Base-by-base conservation (phyloP, 805 yeast genomes). In the Pichia eremophila region DNA sequence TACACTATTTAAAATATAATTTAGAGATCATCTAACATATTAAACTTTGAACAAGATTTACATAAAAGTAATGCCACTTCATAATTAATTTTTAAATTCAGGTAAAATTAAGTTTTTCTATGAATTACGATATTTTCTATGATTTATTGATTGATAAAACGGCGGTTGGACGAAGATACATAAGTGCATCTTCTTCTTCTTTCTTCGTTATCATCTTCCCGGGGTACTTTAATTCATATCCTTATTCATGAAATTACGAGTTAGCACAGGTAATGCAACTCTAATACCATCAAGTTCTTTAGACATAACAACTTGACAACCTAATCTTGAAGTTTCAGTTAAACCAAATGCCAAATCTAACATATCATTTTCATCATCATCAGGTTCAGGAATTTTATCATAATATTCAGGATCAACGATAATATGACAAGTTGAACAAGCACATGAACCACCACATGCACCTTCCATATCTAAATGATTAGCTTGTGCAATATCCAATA, bases 371-470 rank as follows among this genome's bases (percentile, higher is more conserved):
- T 93, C 99, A 61, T 93, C 99, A 62, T 93, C 99, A 54, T 82
- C 87, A 0, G 99, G 98, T 64, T 93, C 98, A 10, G 93, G 95
- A 54, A 93, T 78, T 44, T 70, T 77, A 61, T 93, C 99, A 67
- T 88, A 93, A 63, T 72, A 89, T 41, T 85, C 96, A 0, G 99
- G 98, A 63, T 93, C 99, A 38, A 93, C 89, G 44, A 93, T 91
- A 46, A 93, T 83, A 67, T 93, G 99, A 63, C 99, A 93, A 0
- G 99, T 93, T 6, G 97, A 89, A 64, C 99, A 93, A 1, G 99
- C 99, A 72, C 99, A 93, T 5, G 97, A 88, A 4, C 98, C 99
- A 22, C 99, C 99, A 67, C 99, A 93, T 0, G 99, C 99, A 41
- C 82, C 96, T 64, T 93, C 99, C 93, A 93, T 90, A 55, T 93